A percentile compares a stretch with the other conserved stretches of the same genome.
Conservation (phyloP, 2,329 filamentous ascomycete species). For the Fusarium sp. region DNA sequence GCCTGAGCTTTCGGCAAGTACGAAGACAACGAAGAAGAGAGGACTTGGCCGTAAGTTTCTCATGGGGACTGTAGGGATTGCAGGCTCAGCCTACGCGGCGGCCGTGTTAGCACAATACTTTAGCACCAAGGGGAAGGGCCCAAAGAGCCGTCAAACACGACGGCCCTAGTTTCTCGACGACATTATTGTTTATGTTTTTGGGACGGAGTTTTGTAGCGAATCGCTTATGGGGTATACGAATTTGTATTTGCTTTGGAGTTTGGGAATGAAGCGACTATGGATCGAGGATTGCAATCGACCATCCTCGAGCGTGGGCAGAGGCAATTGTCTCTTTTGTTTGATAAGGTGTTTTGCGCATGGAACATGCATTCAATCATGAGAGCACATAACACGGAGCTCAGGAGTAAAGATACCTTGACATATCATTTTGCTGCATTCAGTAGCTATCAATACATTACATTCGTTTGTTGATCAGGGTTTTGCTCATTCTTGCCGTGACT, state of each 20-base stretch:
- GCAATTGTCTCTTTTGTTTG: background rate
- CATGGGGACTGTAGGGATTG: conserved; percentile 69
- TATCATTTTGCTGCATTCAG: conserved; percentile 11
- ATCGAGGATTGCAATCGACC: conserved; percentile 1
- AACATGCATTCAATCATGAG: conserved; percentile 8
- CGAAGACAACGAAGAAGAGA: conserved; percentile 55
- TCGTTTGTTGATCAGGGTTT: conserved; percentile 13
- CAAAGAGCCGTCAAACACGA: conserved; percentile 45
- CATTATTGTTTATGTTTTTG: background rate
- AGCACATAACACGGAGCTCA: conserved; percentile 31
- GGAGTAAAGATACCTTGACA: conserved; percentile 44
- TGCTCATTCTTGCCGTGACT: conserved; percentile 17
- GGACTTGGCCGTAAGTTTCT: conserved; percentile 64
- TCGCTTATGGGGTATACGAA: background rate
- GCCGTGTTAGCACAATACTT: conserved; percentile 73
- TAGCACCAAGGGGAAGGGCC: conserved; percentile 59
- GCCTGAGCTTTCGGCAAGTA: background rate
- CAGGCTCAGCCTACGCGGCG: conserved; percentile 70
- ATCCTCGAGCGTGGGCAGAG: background rate
- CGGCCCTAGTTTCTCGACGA: conserved; percentile 4
- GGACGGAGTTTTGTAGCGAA: conserved; percentile 2
- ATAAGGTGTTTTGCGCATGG: background rate
- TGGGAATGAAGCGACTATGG: conserved; percentile 5
- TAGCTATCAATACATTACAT: conserved; percentile 27
- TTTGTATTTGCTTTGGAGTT: conserved; percentile 26